Evolutionary conservation across 768 basidiomycete genomes (phyloP), one percentile per base, ranked within the genome.

Genomic region (Sistotremastrum suecicum): DNA sequence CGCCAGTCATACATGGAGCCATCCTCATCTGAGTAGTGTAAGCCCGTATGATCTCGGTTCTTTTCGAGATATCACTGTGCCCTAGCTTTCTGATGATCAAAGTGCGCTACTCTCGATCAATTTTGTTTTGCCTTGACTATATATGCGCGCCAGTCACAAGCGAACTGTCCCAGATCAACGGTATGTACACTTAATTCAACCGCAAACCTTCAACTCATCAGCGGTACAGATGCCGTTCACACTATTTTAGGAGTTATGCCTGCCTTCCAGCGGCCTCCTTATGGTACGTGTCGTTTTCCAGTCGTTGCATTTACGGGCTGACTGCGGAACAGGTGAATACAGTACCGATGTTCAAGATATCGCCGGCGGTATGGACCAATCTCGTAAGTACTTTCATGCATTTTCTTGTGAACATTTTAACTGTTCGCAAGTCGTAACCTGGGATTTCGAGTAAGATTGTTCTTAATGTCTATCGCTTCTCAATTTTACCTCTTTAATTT

Each of bases 1-100:
- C 43, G 68, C 58, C 3, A 69, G 68, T 34, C 70, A 72, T 47
- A 70, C 69, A 3, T 72, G 70, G 70, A 54, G 52, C 5, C 69
- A 71, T 48, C 54, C 56, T 9, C 52, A 66, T 37, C 55, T 71
- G 60, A 60, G 30, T 53, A 68, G 20, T 20, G 20, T 20, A 20
- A 20, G 20, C 20, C 20, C 2, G 20, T 20, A 20, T 1, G 20
- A 20, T 20, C 20, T 20, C 20, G 20, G 20, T 20, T 20, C n/a
- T 20, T 20, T 20, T 20, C 20, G 20, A 20, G 2, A 20, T 20
- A 1, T 20, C 20, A 20, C 20, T 20, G 20, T 20, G 20, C 20
- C 20, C 20, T 20, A 20, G 20, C 20, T 20, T 20, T 20, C 20
- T 20, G 20, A 20, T 20, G 20, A 20, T 20, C 20, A 20, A 20